Evolutionary conservation across 164 flowering plant genomes (phyloP).

Genomic region (Tetrastigma voinierianum): DNA sequence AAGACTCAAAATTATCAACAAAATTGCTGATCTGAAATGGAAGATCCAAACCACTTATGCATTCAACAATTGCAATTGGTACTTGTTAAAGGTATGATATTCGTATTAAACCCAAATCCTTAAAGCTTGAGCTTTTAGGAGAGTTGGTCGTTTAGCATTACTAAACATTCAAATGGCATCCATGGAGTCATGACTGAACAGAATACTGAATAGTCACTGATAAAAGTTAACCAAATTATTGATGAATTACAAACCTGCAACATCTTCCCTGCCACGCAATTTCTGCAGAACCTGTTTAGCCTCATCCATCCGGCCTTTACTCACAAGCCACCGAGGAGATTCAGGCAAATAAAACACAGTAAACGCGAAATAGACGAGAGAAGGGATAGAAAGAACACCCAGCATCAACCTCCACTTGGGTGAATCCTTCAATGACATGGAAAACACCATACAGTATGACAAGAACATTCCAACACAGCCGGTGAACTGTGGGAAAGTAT

Average conservation of each 20-base stretch:
- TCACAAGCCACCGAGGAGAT: slow-evolving; percentile 43
- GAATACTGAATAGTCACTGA: slow-evolving; percentile 12
- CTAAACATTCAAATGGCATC: too few species aligned
- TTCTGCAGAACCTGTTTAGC: slow-evolving; percentile 29
- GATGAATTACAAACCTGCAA: slow-evolving; percentile 6
- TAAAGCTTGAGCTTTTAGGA: too few species aligned
- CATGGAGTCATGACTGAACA: too few species aligned
- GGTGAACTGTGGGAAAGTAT: slow-evolving; percentile 40
- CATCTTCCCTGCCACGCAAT: slow-evolving; percentile 36
- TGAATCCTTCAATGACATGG: slow-evolving; percentile 25
- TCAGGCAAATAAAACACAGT: slow-evolving; percentile 33
- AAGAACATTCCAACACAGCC: slow-evolving; percentile 37
- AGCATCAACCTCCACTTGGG: slow-evolving; percentile 45
- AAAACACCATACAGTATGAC: slow-evolving; percentile 38
- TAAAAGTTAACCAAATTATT: not conserved
- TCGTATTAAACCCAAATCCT: too few species aligned
- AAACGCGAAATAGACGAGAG: slow-evolving; percentile 24
- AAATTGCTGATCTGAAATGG: not conserved
- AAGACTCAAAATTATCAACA: not conserved
- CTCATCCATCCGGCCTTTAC: slow-evolving; percentile 37
- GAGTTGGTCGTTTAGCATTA: too few species aligned
- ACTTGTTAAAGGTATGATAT: too few species aligned
- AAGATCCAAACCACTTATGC: slow-evolving; percentile 7
- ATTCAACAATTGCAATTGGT: too few species aligned
- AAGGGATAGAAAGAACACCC: slow-evolving; percentile 37